Base-by-base conservation (phyloP, 805 yeast genomes). In the Candida sphagnicola region DNA sequence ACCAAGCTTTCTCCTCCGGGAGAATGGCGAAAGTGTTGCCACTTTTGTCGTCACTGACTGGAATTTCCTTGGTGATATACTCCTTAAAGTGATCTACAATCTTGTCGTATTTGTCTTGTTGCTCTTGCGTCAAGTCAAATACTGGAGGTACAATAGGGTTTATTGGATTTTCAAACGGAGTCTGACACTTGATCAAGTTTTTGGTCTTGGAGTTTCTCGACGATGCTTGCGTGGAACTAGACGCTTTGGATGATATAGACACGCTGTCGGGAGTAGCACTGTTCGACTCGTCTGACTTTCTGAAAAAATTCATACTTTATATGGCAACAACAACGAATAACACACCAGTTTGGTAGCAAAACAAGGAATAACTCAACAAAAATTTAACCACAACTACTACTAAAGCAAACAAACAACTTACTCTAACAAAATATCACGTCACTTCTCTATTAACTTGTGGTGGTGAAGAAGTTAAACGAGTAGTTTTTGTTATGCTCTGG, bases 81-180 rank as follows among this genome's bases (percentile, higher is more conserved):
- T 53, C 47, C 34, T 53, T 39, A 41, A 67, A 66, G 41, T 66
- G 60, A 11, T 38, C 35, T 32, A 63, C 45, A 2, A 67, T 56
- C 32, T 44, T 40, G 18, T 54, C 46, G 45, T 64, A 67, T 40
- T 61, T 62, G 15, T 46, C 50, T 40, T 61, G 50, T 45, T 67
- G 62, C 18, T 56, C 61, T 16, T 47, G 49, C 3, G 54, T 43
- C 37, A 67, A 51, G 37, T 61, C 59, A 33, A 53, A 48, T 3
- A 35, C 54, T 0, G 70, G 69, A 3, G 57, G 50, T 38, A 48
- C 51, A 21, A 61, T 50, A 4, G 70, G 66, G 38, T 60, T 51
- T 12, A 65, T 41, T 3, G 74, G 74, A 13, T 56, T 43, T 18
- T 62, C 69, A 42, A 68, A 68, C 2, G 74, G 74, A 3, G 47